These are phyloP conservation scores for Xylogone sp. DNA, from an alignment of 2,329 filamentous ascomycete species.

Conservation along the genomic window DNA sequence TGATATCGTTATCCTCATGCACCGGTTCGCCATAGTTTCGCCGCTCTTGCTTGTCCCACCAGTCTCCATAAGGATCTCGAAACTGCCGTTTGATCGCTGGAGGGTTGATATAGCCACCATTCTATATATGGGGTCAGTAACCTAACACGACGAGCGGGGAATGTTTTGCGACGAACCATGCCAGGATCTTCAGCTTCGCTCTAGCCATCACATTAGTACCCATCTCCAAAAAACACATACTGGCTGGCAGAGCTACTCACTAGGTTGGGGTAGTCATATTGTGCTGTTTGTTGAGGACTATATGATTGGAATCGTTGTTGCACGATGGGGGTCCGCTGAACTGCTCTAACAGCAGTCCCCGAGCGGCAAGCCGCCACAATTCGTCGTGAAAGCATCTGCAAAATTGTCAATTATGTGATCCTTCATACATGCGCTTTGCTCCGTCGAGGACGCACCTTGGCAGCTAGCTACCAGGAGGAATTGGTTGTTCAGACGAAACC, in stretches of 20 bases:
- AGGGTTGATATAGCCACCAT: conserved; percentile 80
- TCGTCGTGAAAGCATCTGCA: conserved; percentile 59
- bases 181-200: conserved; percentile 61
- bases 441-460: conserved; percentile 6
- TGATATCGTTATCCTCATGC: conserved; percentile 92
- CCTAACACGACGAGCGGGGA: conserved; percentile 1
- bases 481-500: background rate
- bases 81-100: conserved; percentile 79
- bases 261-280: conserved; percentile 21
- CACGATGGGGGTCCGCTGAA: conserved; percentile 46
- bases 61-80: conserved; percentile 88
- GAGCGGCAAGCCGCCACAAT: conserved; percentile 48
- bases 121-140: conserved; percentile 44
- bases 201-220: conserved; percentile 11
- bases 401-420: background rate
- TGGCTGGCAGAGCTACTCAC: conserved; percentile 16
- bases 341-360: conserved; percentile 41
- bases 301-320: conserved; percentile 44
- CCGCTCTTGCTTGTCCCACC: conserved; percentile 97
- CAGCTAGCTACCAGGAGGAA: conserved; percentile 1
- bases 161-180: conserved; percentile 50
- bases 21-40: conserved; percentile 95
- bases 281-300: conserved; percentile 2
- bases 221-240: conserved; percentile 1
- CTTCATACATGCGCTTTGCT: background rate